Evolutionary conservation across 495 filamentous ascomycete species (phyloP), one percentile per base, ranked within the genome.

Genomic region (Collariella sp.): DNA sequence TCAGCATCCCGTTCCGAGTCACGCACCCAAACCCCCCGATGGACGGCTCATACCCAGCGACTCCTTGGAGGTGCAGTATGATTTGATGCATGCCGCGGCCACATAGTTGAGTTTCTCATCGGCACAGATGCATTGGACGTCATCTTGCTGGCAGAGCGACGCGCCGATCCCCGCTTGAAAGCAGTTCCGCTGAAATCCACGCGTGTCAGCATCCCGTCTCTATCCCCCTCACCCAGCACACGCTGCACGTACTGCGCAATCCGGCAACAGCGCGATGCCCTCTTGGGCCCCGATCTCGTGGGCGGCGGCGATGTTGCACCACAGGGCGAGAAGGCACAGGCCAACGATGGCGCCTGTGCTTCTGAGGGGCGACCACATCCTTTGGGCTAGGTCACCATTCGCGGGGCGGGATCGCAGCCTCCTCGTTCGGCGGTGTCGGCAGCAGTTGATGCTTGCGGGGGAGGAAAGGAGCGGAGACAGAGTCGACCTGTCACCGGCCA

Each of bases 61-160:
- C 15, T 65, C 62, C 26, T 49, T 56, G 10, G 63, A 23, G 6
- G 55, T 57, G 44, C 64, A 67, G 1, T 45, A 13, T 7, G 42
- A 20, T 9, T 2, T 31, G 26, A 65, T 52, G 45, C 64, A 67
- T 0, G 19, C 38, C 1, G 56, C 23, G 5, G 47, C 50, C 2
- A 31, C 11, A 2, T 41, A 26, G 38, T 46, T 55, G 35, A 60
- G 33, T 9, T 40, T 5, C 1, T 34, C 20, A 46, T 53, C 57
- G 23, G 43, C 24, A 47, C 65, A 68, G 1, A 66, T 41, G 50
- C 65, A 68, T n/a, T 35, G 13, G 40, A 43, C 29, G 19, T 62
- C 54, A n/a, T 46, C 41, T 3, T 29, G 10, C 15, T 18, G 23
- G 55, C 65, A 68, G 0, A 47, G 47, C 9, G 63, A 57, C 24